A percentile compares a stretch with the other conserved stretches of the same genome.
phyloP scores from a whole-genome alignment of 805 yeast genomes.

The Wickerhamiella bombiphila region DNA sequence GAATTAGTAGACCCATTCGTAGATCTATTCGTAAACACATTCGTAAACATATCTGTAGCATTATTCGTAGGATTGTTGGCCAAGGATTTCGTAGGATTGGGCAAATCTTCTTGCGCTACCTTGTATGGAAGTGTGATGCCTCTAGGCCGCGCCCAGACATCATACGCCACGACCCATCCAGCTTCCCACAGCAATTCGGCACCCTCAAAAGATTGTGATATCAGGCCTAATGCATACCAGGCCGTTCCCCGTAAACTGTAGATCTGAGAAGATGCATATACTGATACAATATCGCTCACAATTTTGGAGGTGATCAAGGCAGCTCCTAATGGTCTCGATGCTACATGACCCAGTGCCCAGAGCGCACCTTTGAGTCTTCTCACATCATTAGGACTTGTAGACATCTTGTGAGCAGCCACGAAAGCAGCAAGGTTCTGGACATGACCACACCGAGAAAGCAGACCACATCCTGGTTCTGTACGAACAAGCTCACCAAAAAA shows the following conservation, averaged over 20 bases:
- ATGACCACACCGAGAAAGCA: conserved; percentile 38
- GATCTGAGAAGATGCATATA: conserved; percentile 33
- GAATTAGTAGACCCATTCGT: too few relatives aligned
- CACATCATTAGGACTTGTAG: conserved; percentile 19
- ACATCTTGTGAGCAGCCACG: conserved; percentile 15
- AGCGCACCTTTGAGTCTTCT: conserved; percentile 52
- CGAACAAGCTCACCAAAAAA: conserved; percentile 69
- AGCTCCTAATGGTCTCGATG: conserved; percentile 57
- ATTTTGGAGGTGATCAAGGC: conserved; percentile 31
- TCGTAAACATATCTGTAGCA: too few relatives aligned
- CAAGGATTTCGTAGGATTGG: background rate
- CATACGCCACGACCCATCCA: conserved; percentile 50
- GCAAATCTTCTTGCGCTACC: background rate
- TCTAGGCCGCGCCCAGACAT: conserved; percentile 8
- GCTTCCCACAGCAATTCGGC: conserved; percentile 70
- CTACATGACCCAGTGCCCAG: conserved; percentile 81
- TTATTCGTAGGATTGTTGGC: too few relatives aligned
- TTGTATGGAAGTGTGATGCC: conserved; percentile 15
- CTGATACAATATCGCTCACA: conserved; percentile 37
- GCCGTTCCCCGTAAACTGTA: conserved; percentile 64
- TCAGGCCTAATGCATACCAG: conserved; percentile 59
- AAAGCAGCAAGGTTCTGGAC: conserved; percentile 22
- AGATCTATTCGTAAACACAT: too few relatives aligned
- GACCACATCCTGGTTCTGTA: conserved; percentile 63
- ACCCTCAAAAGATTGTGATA: conserved; percentile 63